These are phyloP conservation scores for Paratinospora sagittata DNA, from an alignment of 164 flowering plant species.

Conservation along the genomic window DNA sequence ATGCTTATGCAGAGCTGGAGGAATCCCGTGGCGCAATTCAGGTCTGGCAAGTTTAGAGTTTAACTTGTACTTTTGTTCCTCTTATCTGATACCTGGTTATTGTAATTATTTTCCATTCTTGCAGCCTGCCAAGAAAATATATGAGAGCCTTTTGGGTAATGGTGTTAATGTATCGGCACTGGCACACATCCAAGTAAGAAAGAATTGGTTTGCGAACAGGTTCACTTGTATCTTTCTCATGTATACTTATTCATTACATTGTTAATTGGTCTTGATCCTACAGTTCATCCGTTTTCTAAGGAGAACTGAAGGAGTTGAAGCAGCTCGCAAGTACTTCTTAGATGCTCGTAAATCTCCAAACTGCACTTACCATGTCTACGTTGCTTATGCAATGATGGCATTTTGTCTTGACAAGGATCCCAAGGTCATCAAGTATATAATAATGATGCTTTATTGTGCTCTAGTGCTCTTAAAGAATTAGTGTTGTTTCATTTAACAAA, in stretches of 20 bases:
- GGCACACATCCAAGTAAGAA: constrained; percentile 82
- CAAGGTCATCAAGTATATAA: constrained; percentile 44
- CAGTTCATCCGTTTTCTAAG: constrained; percentile 93
- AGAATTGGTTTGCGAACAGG: not conserved
- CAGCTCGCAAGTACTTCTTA: constrained; percentile 89
- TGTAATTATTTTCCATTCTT: constrained; percentile 18
- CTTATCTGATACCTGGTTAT: constrained; percentile 2
- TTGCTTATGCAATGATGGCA: constrained; percentile 94
- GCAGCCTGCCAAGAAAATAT: constrained; percentile 86
- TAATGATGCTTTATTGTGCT: not conserved
- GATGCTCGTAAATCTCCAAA: constrained; percentile 85
- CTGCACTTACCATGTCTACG: constrained; percentile 91
- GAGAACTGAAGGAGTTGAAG: constrained; percentile 93
- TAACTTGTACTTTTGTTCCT: constrained; percentile 2
- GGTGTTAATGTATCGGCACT: constrained; percentile 57
- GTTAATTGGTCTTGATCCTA: constrained; percentile 10
- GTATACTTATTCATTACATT: constrained; percentile 4
- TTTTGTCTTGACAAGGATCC: constrained; percentile 96
- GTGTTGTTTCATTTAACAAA: not conserved
- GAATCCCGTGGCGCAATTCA: constrained; percentile 89
- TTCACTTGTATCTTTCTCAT: not conserved
- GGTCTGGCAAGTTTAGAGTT: constrained; percentile 27
- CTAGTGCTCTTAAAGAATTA: not conserved
- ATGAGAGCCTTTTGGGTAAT: constrained; percentile 76
- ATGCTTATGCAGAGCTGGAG: constrained; percentile 94